phyloP scores from a whole-genome alignment of 2,329 filamentous ascomycete species.

The Westerdykella sp. region DNA sequence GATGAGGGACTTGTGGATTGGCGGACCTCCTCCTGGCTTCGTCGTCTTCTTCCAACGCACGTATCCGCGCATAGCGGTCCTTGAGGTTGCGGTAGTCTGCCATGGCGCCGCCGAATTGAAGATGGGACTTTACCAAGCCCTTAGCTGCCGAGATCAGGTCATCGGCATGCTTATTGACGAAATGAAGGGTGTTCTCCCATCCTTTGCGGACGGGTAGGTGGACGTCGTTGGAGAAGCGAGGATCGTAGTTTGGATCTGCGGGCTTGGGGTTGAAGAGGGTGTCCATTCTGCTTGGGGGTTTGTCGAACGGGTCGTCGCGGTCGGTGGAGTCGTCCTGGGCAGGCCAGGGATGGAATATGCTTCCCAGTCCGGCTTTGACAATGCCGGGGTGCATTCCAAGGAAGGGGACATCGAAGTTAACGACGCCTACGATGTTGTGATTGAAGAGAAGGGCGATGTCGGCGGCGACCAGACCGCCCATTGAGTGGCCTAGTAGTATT shows the following conservation, averaged over 20 bases:
- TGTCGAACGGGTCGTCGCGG: constrained; percentile 11
- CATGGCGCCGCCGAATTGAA: constrained; percentile 77
- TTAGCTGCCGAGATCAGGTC: constrained; percentile 64
- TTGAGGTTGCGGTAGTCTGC: constrained; percentile 69
- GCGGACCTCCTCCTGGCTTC: constrained; percentile 31
- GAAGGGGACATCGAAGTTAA: constrained; percentile 82
- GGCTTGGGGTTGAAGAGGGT: constrained; percentile 36
- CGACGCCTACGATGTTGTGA: constrained; percentile 71
- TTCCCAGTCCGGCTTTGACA: constrained; percentile 71
- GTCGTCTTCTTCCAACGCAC: constrained; percentile 67
- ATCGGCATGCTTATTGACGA: constrained; percentile 74
- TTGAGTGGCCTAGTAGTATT: constrained; percentile 78
- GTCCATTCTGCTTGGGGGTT: constrained; percentile 26
- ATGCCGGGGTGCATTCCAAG: constrained; percentile 86
- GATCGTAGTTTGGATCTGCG: constrained; percentile 63
- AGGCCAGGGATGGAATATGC: constrained; percentile 57
- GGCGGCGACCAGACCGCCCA: constrained; percentile 77
- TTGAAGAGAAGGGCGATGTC: constrained; percentile 70
- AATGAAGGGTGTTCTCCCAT: constrained; percentile 62
- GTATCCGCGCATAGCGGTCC: constrained; percentile 61
- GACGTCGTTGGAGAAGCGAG: constrained; percentile 68
- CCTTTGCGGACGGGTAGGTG: constrained; percentile 63
- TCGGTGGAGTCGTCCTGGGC: constrained; percentile 18
- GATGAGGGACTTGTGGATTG: constrained; percentile 25
- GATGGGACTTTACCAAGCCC: constrained; percentile 68